phyloP scores from a whole-genome alignment of 345 rosid genomes.

The Cardiospermum halicacabum region DNA sequence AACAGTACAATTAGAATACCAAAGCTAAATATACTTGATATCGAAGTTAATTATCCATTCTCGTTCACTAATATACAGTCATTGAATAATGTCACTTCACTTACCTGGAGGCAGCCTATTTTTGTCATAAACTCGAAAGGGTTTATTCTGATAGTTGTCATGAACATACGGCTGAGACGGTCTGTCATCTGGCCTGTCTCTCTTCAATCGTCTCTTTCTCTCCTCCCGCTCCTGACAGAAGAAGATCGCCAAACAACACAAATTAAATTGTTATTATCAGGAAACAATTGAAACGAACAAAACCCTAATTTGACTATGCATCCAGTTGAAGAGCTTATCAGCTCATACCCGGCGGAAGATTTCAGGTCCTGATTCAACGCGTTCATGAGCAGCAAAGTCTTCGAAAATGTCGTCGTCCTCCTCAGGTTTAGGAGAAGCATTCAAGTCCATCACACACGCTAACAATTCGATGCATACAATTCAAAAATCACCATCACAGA shows the following conservation, averaged over 20 bases:
- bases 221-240: conserved; percentile 89
- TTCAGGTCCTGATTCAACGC: conserved; percentile 56
- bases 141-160: conserved; percentile 46
- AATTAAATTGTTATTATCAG: too few relatives aligned
- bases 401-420: conserved; percentile 66
- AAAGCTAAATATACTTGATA: not conserved
- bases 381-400: conserved; percentile 43
- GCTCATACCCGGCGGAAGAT: conserved; percentile 71
- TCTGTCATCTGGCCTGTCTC: conserved; percentile 54
- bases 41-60: not conserved
- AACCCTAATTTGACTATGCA: not conserved
- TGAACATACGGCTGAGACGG: conserved; percentile 48
- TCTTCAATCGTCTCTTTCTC: conserved; percentile 71
- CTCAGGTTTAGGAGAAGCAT: conserved; percentile 73
- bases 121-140: conserved; percentile 52
- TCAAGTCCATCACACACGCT: conserved; percentile 77
- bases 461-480: conserved; percentile 42
- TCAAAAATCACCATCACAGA: conserved; percentile 1
- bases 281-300: not conserved
- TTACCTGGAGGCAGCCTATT: conserved; percentile 85
- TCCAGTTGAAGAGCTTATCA: too few relatives aligned
- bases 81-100: not conserved
- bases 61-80: not conserved
- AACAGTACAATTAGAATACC: not conserved
- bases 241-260: conserved; percentile 7